These are phyloP conservation scores for Paraphoma sp. DNA, from an alignment of 2,329 filamentous ascomycete species.

Conservation along the genomic window DNA sequence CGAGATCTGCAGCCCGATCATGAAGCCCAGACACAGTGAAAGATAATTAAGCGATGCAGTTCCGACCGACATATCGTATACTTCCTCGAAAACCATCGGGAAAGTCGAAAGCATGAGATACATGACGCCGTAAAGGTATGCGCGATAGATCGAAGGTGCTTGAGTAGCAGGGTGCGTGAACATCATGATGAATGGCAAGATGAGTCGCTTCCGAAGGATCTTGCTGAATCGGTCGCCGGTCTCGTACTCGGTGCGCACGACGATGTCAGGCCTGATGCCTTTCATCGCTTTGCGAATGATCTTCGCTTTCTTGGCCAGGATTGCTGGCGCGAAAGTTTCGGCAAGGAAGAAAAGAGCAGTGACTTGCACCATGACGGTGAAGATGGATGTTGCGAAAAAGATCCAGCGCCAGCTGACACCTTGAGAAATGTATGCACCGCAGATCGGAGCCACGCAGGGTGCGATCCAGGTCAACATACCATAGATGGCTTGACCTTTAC, in stretches of 20 bases:
- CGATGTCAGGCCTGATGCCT: conserved; percentile 14
- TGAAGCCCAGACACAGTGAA: conserved; percentile 66
- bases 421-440: conserved; percentile 33
- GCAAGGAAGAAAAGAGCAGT: conserved; percentile 65
- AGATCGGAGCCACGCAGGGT: conserved; percentile 61
- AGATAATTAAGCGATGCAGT: conserved; percentile 69
- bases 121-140: conserved; percentile 66
- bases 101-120: conserved; percentile 71
- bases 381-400: conserved; percentile 71
- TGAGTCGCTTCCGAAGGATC: conserved; percentile 33
- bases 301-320: conserved; percentile 55
- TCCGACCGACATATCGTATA: conserved; percentile 63
- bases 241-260: conserved; percentile 50
- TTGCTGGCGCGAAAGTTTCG: conserved; percentile 56
- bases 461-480: conserved; percentile 68
- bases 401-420: conserved; percentile 69
- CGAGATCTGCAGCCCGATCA: conserved; percentile 51
- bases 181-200: conserved; percentile 58
- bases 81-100: conserved; percentile 61
- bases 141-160: conserved; percentile 60
- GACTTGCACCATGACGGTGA: conserved; percentile 65
- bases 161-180: conserved; percentile 67
- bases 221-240: conserved; percentile 33
- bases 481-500: conserved; percentile 67
- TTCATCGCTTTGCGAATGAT: conserved; percentile 54